Evolutionary conservation across 2,329 filamentous ascomycete species (phyloP).

Genomic region (Claviceps sp.): DNA sequence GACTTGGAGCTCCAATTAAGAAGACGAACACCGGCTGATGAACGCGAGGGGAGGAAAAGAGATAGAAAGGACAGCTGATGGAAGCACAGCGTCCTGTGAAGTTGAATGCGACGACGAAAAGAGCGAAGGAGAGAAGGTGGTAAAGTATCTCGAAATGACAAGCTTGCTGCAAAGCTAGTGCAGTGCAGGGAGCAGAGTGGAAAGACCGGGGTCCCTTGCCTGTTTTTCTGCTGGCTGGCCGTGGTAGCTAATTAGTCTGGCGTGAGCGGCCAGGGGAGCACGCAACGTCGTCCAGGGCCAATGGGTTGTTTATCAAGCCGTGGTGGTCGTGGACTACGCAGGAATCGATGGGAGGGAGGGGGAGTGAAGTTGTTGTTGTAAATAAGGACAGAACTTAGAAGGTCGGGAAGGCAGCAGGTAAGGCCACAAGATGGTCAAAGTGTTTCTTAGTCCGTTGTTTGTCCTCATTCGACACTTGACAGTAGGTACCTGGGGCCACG

Average conservation of each 20-base stretch:
- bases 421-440: not conserved
- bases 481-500: not conserved
- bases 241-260: slow-evolving; percentile 1
- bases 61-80: not conserved
- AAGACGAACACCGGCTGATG: not conserved
- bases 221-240: slow-evolving; percentile 5
- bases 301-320: not conserved
- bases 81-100: slow-evolving; percentile 1
- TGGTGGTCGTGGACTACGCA: not conserved
- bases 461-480: not conserved
- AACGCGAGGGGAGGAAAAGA: not conserved
- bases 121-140: not conserved
- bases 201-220: slow-evolving; percentile 3
- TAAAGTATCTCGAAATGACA: slow-evolving; percentile 2
- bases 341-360: not conserved
- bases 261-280: not conserved
- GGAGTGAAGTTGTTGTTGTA: not conserved
- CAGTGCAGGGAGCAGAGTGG: not conserved
- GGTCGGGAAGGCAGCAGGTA: not conserved
- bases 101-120: not conserved
- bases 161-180: slow-evolving; percentile 1
- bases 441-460: not conserved
- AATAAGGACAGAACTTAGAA: not conserved
- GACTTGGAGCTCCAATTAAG: not conserved
- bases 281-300: not conserved